Conservation (phyloP, 23 red algal genomes). For the Cyanidium caldarium region DNA sequence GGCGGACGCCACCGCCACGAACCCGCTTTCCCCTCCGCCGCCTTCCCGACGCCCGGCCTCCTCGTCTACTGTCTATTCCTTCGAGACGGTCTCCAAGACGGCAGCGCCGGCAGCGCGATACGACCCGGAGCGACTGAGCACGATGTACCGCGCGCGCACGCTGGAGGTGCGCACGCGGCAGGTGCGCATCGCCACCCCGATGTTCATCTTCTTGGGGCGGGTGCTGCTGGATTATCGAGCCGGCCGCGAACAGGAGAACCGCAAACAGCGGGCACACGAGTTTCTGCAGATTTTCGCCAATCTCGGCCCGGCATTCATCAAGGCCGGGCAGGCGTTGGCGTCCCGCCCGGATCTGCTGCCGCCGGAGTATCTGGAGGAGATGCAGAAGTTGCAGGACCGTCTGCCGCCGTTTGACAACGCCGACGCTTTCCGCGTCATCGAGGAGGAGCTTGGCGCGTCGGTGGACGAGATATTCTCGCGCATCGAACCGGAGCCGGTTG, state of each 20-base stretch:
- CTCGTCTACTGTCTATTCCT: no score
- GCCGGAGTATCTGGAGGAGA: conserved; percentile 83
- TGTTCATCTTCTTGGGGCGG: conserved; percentile 57
- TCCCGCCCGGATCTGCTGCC: conserved; percentile 91
- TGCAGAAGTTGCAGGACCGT: conserved; percentile 96
- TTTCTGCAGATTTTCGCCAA: conserved; percentile 74
- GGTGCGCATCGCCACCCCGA: conserved; percentile 59
- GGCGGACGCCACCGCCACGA: no score
- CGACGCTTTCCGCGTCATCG: conserved; percentile 65
- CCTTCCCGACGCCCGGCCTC: no score
- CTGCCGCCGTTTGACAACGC: conserved; percentile 86
- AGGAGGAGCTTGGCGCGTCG: conserved; percentile 54
- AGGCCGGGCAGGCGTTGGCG: conserved; percentile 87
- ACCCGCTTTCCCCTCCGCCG: no score
- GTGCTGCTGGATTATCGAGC: conserved; percentile 64
- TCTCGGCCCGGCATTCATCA: conserved; percentile 97
- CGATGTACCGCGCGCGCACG: conserved; percentile 23
- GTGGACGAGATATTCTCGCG: conserved; percentile 62
- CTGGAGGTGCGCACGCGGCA: conserved; percentile 58
- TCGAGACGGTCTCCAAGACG: conserved; percentile 22
- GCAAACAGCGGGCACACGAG: conserved; percentile 46
- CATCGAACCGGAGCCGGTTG: conserved; percentile 91
- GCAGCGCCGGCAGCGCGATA: conserved; percentile 55
- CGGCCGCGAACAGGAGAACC: conserved; percentile 43
- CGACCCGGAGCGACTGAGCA: conserved; percentile 27